Evolutionary conservation across 75 land plant genomes (phyloP).

Genomic region (Pinus tabuliformis): DNA sequence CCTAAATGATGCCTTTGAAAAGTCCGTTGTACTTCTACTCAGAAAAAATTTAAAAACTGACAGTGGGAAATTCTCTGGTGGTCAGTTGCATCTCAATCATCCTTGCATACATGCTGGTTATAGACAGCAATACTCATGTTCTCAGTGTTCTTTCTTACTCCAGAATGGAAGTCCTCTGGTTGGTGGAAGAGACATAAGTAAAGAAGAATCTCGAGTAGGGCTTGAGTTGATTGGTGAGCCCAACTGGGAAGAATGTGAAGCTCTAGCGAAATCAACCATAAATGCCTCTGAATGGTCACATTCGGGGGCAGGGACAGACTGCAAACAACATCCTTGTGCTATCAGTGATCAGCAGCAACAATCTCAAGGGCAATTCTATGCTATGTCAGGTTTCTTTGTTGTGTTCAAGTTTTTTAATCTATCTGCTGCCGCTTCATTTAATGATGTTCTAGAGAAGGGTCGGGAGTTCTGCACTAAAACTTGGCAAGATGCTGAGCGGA

Average conservation of each 20-base stretch:
- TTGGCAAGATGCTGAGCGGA: conserved; percentile 77
- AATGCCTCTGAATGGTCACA: conserved; percentile 73
- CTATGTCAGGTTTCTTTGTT: conserved; percentile 92
- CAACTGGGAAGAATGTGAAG: conserved; percentile 80
- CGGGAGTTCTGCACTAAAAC: conserved; percentile 69
- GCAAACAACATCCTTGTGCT: conserved; percentile 77
- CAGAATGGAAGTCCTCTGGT: conserved; percentile 39
- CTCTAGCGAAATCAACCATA: conserved; percentile 70
- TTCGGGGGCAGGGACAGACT: conserved; percentile 38
- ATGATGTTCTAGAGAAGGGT: conserved; percentile 74
- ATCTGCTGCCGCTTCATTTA: conserved; percentile 59
- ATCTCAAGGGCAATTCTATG: conserved; percentile 84
- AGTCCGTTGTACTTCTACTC: conserved; percentile 74
- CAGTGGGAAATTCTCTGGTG: conserved; percentile 18
- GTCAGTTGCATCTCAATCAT: conserved; percentile 59
- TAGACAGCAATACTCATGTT: conserved; percentile 62
- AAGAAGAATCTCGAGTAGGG: conserved; percentile 25
- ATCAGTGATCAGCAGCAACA: conserved; percentile 52
- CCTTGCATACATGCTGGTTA: conserved; percentile 89
- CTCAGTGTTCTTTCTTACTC: conserved; percentile 47
- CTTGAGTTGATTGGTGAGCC: conserved; percentile 69
- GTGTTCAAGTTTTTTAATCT: conserved; percentile 91
- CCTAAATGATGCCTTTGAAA: conserved; percentile 98
- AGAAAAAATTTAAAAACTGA: conserved; percentile 16
- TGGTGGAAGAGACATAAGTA: conserved; percentile 14